Conservation (phyloP, 805 yeast genomes). For the Candida caryicola region DNA sequence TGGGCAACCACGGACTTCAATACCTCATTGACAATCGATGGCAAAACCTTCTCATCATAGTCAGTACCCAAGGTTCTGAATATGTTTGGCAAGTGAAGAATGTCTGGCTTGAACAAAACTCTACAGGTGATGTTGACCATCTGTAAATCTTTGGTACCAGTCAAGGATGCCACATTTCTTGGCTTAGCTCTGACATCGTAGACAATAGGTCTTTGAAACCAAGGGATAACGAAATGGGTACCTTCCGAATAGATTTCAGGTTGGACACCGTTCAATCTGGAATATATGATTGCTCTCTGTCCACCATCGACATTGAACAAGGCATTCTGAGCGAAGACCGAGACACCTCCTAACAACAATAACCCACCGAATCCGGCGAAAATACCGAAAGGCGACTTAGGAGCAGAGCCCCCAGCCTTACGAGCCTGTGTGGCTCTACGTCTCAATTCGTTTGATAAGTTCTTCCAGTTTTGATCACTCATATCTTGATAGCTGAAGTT, state of each 20-base stretch:
- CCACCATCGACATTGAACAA: constrained; percentile 89
- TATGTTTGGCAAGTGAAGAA: constrained; percentile 73
- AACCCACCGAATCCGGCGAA: constrained; percentile 45
- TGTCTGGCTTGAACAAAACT: constrained; percentile 87
- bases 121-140: constrained; percentile 99
- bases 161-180: constrained; percentile 89
- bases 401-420: constrained; percentile 24
- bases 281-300: constrained; percentile 93
- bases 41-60: constrained; percentile 95
- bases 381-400: constrained; percentile 35
- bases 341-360: constrained; percentile 38
- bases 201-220: constrained; percentile 89
- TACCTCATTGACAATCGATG: constrained; percentile 97
- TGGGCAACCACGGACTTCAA: constrained; percentile 96
- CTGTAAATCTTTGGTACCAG: constrained; percentile 97
- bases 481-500: constrained; percentile 13
- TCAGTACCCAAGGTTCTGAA: constrained; percentile 91
- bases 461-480: constrained; percentile 45
- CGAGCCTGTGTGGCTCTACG: constrained; percentile 35
- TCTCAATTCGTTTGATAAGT: constrained; percentile 39
- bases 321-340: constrained; percentile 42
- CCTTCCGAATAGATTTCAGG: constrained; percentile 87
- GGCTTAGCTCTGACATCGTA: constrained; percentile 98
- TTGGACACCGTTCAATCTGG: constrained; percentile 81
- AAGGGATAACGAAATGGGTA: constrained; percentile 90